Percentiles rank a stretch among this genome's conserved stretches.
Conservation (phyloP, 2,329 filamentous ascomycete genomes). For the Clarireedia paspali region DNA sequence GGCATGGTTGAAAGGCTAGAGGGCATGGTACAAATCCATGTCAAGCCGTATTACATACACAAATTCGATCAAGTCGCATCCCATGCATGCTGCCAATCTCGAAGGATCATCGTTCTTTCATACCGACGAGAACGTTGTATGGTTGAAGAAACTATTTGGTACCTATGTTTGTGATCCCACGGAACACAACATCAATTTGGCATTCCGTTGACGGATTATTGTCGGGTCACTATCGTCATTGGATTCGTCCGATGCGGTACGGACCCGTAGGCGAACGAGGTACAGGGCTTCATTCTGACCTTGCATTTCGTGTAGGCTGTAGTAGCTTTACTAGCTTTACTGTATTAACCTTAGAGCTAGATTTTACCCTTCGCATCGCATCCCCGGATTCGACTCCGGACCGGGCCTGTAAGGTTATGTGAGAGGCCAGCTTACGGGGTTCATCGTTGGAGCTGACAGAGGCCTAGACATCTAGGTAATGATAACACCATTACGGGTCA, state of each 20-base stretch:
- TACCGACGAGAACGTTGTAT: not conserved
- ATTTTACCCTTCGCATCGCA: not conserved
- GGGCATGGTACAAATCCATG: not conserved
- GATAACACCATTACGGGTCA: not conserved
- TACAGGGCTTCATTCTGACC: not conserved
- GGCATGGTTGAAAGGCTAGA: not conserved
- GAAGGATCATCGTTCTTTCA: not conserved
- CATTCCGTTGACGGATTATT: not conserved
- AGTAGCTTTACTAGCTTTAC: no score
- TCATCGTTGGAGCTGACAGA: not conserved
- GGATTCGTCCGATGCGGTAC: no score
- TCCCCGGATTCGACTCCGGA: not conserved
- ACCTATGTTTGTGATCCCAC: not conserved
- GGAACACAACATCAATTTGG: not conserved
- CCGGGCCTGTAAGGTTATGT: not conserved
- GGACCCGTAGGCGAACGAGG: not conserved
- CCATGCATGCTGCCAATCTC: not conserved
- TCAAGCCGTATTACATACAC: not conserved
- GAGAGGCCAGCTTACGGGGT: conserved; percentile 5
- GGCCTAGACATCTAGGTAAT: not conserved
- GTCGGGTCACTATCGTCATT: no score
- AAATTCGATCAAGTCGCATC: not conserved
- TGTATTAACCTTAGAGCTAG: no score
- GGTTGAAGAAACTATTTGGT: conserved; percentile 1
- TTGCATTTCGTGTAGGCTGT: not conserved